phyloP scores from a whole-genome alignment of 345 rosid genomes.

The Rhodamnia rubescens region DNA sequence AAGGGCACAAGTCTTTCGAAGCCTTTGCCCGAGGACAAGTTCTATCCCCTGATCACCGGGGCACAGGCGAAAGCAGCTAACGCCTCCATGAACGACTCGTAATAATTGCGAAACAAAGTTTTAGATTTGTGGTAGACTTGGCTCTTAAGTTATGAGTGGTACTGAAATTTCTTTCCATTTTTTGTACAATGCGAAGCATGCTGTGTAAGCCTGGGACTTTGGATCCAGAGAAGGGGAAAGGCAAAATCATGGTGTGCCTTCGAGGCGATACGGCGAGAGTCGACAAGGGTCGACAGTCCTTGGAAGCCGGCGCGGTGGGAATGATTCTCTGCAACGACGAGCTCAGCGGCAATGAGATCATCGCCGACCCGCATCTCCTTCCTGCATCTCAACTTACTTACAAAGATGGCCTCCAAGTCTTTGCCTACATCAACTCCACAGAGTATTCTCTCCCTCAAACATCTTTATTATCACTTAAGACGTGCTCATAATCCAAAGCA shows the following conservation, averaged over 20 bases:
- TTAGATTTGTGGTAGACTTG: neutral
- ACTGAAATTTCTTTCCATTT: neutral
- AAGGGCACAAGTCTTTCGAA: conserved; percentile 34
- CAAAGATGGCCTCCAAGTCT: conserved; percentile 31
- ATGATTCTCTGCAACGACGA: conserved; percentile 63
- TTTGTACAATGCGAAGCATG: conserved; percentile 3
- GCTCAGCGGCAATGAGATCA: conserved; percentile 25
- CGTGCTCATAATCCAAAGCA: neutral
- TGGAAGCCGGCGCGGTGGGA: conserved; percentile 47
- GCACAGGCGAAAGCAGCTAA: conserved; percentile 16
- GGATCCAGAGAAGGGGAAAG: conserved; percentile 35
- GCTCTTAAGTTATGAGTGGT: neutral
- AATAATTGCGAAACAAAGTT: conserved; percentile 1
- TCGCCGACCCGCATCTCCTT: conserved; percentile 49
- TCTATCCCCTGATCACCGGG: conserved; percentile 26
- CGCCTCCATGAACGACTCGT: conserved; percentile 23
- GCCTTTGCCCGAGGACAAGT: conserved; percentile 14
- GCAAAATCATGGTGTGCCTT: conserved; percentile 45
- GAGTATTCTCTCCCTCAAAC: conserved; percentile 2
- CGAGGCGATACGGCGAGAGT: conserved; percentile 33
- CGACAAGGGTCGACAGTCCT: conserved; percentile 37
- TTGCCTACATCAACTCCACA: conserved; percentile 29
- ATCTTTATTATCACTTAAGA: neutral
- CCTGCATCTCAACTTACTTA: conserved; percentile 53
- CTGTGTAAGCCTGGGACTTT: conserved; percentile 23